These are phyloP conservation scores for barrel medic (Medicago truncatula) DNA, from an alignment of 306 rosid species.

Conservation along the genomic window DNA sequence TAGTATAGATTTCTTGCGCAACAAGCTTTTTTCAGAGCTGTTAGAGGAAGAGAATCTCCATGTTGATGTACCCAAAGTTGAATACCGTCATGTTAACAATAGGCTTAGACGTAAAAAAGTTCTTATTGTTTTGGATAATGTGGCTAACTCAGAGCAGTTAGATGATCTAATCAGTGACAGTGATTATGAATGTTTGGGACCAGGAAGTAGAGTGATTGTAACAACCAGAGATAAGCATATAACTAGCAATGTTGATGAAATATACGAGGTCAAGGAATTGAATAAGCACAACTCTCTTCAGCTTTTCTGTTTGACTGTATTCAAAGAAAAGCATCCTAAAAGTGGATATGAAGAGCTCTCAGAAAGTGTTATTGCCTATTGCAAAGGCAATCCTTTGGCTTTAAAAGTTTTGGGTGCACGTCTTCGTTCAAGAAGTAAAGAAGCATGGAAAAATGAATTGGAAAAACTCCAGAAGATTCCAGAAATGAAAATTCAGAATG, in stretches of 20 bases:
- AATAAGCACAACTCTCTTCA: slow-evolving; percentile 37
- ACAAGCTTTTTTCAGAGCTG: slow-evolving; percentile 10
- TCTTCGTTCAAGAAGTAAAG: background rate
- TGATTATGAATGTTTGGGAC: background rate
- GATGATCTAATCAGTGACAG: background rate
- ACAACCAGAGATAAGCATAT: slow-evolving; percentile 42
- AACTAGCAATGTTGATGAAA: slow-evolving; percentile 9
- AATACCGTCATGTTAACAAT: background rate
- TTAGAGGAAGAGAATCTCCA: slow-evolving; percentile 3
- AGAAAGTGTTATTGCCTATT: background rate
- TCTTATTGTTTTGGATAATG: slow-evolving; percentile 44
- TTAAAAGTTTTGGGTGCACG: slow-evolving; percentile 33
- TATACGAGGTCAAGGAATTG: slow-evolving; percentile 35
- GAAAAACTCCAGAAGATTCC: slow-evolving; percentile 25
- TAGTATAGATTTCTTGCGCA: slow-evolving; percentile 27
- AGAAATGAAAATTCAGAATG: slow-evolving; percentile 6
- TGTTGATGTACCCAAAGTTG: background rate
- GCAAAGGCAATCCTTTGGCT: slow-evolving; percentile 31
- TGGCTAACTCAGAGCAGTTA: slow-evolving; percentile 22
- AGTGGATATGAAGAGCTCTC: slow-evolving; percentile 36
- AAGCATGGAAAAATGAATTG: slow-evolving; percentile 21
- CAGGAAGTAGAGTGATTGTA: slow-evolving; percentile 40
- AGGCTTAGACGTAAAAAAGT: slow-evolving; percentile 29
- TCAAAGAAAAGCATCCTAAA: slow-evolving; percentile 7
- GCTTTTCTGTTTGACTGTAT: slow-evolving; percentile 44